Conservation (phyloP, 176 grass and related monocot genomes). For the Oryza meyeriana region DNA sequence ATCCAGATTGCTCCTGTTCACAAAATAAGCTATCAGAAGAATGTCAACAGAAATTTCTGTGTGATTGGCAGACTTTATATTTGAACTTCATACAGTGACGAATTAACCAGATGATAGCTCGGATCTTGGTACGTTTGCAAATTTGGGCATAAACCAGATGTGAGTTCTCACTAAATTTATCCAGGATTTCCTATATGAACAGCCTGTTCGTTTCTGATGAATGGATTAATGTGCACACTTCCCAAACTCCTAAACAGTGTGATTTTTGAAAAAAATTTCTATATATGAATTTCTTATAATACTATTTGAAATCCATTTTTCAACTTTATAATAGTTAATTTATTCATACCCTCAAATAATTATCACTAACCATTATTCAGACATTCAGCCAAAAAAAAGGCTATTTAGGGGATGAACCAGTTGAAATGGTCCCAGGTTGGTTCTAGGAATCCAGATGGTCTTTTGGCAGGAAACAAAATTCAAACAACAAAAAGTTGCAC, state of each 20-base stretch:
- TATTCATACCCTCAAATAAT: no score
- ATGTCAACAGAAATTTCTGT: background rate
- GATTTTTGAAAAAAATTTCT: no score
- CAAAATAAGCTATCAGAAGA: slow-evolving; percentile 16
- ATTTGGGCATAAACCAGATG: background rate
- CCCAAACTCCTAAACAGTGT: no score
- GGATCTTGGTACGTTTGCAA: background rate
- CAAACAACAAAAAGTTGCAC: background rate
- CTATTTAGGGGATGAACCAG: background rate
- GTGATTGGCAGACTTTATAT: background rate
- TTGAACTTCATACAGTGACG: background rate
- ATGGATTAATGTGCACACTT: no score
- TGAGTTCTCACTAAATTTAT: background rate
- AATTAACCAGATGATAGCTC: background rate
- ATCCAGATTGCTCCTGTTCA: slow-evolving; percentile 16
- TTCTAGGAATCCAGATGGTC: background rate
- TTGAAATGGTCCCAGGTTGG: background rate
- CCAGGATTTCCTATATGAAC: background rate
- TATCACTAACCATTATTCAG: no score
- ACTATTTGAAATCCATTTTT: no score
- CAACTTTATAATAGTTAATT: no score
- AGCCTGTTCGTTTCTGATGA: no score
- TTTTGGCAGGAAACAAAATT: background rate
- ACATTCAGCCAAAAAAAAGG: background rate
- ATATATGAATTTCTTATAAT: no score